Base-by-base conservation (phyloP, 257 asterid genomes). In the Eustoma russellianum region DNA sequence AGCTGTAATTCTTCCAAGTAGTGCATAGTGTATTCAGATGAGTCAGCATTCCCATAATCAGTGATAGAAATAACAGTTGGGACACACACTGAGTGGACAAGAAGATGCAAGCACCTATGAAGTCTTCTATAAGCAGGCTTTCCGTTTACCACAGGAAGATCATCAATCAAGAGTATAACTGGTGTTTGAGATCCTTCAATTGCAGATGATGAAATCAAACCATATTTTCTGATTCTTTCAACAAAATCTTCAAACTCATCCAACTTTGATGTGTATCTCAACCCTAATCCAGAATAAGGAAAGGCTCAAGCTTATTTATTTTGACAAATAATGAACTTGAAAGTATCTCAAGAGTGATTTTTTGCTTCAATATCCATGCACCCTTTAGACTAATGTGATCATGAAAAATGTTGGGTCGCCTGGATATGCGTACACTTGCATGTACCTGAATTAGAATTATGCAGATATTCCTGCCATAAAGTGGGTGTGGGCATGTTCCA, bases 401-500 rank as follows among this genome's bases (percentile, higher is more conserved):
- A 69, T 35, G 18, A 11, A 48, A 33, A 24, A 24, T 24, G 30
- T 24, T 24, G 30, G 2, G 3, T 24, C 30, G 3, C 2, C 30
- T 24, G 30, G 30, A 24, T 24, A 4, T 24, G 30, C 30, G 3
- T 2, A 2, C 30, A 19, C 18, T 24, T 17, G 38, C 41, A 56
- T 7, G 63, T 75, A 91, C 96, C 97, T 87, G 94, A 84, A 71
- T 65, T 73, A 47, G 84, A 72, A 65, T 79, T 80, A 70, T 87
- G 87, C 69, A 91, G 65, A 75, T 91, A 95, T 48, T 91, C 98
- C 59, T 79, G 79, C 98, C 98, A 91, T 66, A 87, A 61, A 0
- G 94, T 87, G 13, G 98, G 98, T 57, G 89, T 79, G 52, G 95
- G 98, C 15, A 95, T 79, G 58, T 74, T 85, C 98, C 98, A 91